Conservation (phyloP, 148 eudicot species). For the Chenopodium suecicum region DNA sequence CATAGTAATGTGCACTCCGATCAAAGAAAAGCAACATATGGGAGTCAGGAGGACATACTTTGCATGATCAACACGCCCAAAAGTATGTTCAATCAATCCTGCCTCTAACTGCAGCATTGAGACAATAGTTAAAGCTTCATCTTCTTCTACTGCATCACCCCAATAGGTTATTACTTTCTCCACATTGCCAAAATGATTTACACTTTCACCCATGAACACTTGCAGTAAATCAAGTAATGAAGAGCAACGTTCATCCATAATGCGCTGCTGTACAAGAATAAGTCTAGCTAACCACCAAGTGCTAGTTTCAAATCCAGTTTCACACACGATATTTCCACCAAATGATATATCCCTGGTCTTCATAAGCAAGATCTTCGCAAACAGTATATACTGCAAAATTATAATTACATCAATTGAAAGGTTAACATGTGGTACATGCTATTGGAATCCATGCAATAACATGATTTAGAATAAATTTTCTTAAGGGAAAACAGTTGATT, state of each 20-base stretch:
- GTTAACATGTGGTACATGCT: background rate
- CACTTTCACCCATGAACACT: constrained; percentile 57
- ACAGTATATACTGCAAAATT: constrained; percentile 61
- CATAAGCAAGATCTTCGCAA: constrained; percentile 74
- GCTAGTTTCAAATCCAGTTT: constrained; percentile 54
- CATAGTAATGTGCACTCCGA: background rate
- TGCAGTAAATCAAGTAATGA: constrained; percentile 72
- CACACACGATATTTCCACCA: constrained; percentile 33
- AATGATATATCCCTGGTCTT: constrained; percentile 55
- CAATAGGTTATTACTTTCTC: constrained; percentile 68
- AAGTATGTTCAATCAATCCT: constrained; percentile 68
- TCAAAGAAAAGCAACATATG: background rate
- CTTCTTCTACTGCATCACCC: constrained; percentile 44
- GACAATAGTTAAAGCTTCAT: constrained; percentile 59
- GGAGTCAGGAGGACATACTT: constrained; percentile 33
- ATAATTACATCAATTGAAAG: constrained; percentile 2
- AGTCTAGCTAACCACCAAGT: constrained; percentile 89
- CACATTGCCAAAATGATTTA: constrained; percentile 47
- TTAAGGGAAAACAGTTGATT: background rate
- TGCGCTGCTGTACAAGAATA: constrained; percentile 66
- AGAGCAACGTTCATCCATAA: constrained; percentile 74
- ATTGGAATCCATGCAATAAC: background rate
- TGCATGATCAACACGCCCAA: constrained; percentile 73
- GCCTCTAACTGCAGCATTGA: constrained; percentile 72
- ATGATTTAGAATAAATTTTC: background rate